phyloP scores from a whole-genome alignment of 2,329 filamentous ascomycete genomes.

The Pyricularia sp. region DNA sequence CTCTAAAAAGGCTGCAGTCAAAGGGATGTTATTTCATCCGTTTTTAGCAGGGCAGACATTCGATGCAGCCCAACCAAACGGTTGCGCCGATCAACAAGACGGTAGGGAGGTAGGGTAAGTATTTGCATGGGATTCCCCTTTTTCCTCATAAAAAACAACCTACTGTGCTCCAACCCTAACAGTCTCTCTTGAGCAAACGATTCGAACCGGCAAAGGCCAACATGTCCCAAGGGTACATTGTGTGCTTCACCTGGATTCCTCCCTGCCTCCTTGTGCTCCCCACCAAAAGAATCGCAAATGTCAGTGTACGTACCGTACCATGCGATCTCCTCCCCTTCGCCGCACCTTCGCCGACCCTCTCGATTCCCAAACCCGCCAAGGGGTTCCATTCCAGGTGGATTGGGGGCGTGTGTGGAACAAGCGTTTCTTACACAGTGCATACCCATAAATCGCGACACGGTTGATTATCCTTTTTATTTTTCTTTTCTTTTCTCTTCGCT shows the following conservation, averaged over 20 bases:
- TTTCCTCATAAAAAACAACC: neutral
- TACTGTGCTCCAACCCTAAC: neutral
- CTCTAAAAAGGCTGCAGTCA: neutral
- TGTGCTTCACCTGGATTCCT: neutral
- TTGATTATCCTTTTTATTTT: neutral
- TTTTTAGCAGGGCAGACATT: neutral
- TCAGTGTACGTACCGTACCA: neutral
- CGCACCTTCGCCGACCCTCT: neutral
- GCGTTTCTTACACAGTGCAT: neutral
- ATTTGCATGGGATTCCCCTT: neutral
- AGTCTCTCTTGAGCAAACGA: neutral
- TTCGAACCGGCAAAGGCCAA: neutral
- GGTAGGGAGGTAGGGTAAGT: neutral
- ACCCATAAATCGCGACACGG: neutral
- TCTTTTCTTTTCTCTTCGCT: neutral
- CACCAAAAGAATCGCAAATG: neutral
- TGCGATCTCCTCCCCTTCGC: neutral
- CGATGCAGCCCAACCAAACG: neutral
- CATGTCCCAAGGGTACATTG: neutral
- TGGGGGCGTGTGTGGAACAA: neutral
- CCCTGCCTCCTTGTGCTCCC: neutral
- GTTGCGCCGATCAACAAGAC: neutral
- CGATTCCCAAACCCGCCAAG: neutral
- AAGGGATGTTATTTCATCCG: neutral
- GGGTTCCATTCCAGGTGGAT: neutral